Conservation (phyloP, 495 filamentous ascomycete genomes). For the Achaetomiella virescens region DNA sequence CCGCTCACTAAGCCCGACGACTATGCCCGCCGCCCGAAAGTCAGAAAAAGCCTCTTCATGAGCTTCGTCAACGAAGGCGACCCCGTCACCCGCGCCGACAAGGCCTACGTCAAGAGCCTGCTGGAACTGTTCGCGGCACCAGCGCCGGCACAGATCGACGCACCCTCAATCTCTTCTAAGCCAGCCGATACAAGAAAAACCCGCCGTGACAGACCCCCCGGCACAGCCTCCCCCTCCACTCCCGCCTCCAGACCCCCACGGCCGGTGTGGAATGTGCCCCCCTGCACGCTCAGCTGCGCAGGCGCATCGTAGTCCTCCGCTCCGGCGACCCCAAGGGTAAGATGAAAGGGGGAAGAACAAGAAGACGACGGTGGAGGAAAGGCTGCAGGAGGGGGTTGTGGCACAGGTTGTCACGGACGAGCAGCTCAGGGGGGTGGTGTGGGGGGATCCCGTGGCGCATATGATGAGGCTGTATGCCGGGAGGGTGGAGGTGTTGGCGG, state of each 20-base stretch:
- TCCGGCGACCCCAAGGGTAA: slow-evolving; percentile 30
- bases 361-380: slow-evolving; percentile 30
- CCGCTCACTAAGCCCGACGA: slow-evolving; percentile 54
- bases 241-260: slow-evolving; percentile 15
- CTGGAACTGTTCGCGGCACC: slow-evolving; percentile 63
- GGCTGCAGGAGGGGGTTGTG: slow-evolving; percentile 46
- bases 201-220: slow-evolving; percentile 18
- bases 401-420: slow-evolving; percentile 61
- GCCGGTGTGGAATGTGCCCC: slow-evolving; percentile 58
- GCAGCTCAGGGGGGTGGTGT: slow-evolving; percentile 58
- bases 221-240: not conserved
- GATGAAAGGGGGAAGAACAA: slow-evolving; percentile 29
- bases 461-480: slow-evolving; percentile 68
- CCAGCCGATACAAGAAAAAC: not conserved
- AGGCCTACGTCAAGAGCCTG: slow-evolving; percentile 62
- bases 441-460: slow-evolving; percentile 75
- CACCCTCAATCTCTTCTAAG: not conserved
- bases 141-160: slow-evolving; percentile 45
- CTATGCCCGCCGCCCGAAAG: slow-evolving; percentile 21
- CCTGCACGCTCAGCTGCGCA: slow-evolving; percentile 56
- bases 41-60: slow-evolving; percentile 62
- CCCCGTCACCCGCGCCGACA: slow-evolving; percentile 70
- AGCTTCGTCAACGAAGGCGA: slow-evolving; percentile 82
- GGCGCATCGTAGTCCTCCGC: slow-evolving; percentile 62
- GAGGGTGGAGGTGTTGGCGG: slow-evolving; percentile 61